Conservation (phyloP, 345 rosid genomes). For the Eucalyptus brandiana region DNA sequence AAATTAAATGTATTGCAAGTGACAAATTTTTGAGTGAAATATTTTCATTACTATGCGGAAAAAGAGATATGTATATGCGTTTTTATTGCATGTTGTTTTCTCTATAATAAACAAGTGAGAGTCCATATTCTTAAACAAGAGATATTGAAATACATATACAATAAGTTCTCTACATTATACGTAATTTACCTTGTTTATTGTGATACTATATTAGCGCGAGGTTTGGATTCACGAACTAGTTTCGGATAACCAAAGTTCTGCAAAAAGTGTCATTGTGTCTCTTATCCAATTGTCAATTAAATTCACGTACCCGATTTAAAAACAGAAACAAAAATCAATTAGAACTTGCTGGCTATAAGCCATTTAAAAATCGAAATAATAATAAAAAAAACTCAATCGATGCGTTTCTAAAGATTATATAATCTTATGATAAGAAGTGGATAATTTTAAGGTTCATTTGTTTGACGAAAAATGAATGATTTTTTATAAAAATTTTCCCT, state of each 20-base stretch:
- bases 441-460: background rate
- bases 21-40: background rate
- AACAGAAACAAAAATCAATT: background rate
- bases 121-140: background rate
- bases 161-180: background rate
- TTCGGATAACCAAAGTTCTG: background rate
- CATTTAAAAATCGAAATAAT: background rate
- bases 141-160: background rate
- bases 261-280: background rate
- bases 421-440: background rate
- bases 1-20: background rate
- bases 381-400: background rate
- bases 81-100: background rate
- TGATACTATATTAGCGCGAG: background rate
- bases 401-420: background rate
- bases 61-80: background rate
- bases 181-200: background rate
- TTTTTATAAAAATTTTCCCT: background rate
- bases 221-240: background rate
- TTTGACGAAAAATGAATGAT: background rate
- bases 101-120: background rate
- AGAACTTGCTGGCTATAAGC: background rate
- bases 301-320: background rate
- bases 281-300: background rate
- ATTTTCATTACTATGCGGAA: background rate